Evolutionary conservation across 2,329 filamentous ascomycete genomes (phyloP).

Genomic region (Colletotrichum filicis): DNA sequence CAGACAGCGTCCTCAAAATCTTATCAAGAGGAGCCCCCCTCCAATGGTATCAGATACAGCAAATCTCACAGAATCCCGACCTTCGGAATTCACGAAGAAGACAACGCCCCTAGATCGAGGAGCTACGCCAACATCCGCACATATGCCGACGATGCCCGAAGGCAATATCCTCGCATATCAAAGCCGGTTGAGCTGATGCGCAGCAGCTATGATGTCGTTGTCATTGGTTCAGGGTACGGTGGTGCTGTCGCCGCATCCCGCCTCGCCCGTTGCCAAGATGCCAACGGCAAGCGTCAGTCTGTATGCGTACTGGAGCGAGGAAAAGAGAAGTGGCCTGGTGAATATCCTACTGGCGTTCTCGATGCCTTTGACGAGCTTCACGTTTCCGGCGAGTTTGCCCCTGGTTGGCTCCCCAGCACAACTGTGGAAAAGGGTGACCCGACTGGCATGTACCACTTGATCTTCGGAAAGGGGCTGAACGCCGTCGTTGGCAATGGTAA

Average conservation of each 20-base stretch:
- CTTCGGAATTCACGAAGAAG: constrained; percentile 45
- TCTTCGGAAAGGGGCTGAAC: constrained; percentile 72
- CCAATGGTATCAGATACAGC: constrained; percentile 35
- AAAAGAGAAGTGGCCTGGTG: constrained; percentile 73
- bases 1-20: constrained; percentile 27
- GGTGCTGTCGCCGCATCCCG: constrained; percentile 73
- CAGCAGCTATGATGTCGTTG: constrained; percentile 70
- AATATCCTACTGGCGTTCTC: constrained; percentile 63
- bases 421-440: constrained; percentile 61
- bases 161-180: constrained; percentile 63
- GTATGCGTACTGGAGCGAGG: constrained; percentile 75
- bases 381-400: constrained; percentile 64
- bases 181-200: constrained; percentile 67
- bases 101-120: constrained; percentile 46
- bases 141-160: constrained; percentile 40
- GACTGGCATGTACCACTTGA: constrained; percentile 72
- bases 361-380: constrained; percentile 65
- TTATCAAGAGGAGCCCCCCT: constrained; percentile 31
- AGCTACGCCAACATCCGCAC: constrained; percentile 42
- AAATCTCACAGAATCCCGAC: constrained; percentile 42
- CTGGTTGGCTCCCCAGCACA: constrained; percentile 52
- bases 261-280: constrained; percentile 65
- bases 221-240: constrained; percentile 77
- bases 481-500: constrained; percentile 68
- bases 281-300: constrained; percentile 53